These are phyloP conservation scores for Saraca asoca DNA, from an alignment of 331 rosid genomes.

Conservation along the genomic window DNA sequence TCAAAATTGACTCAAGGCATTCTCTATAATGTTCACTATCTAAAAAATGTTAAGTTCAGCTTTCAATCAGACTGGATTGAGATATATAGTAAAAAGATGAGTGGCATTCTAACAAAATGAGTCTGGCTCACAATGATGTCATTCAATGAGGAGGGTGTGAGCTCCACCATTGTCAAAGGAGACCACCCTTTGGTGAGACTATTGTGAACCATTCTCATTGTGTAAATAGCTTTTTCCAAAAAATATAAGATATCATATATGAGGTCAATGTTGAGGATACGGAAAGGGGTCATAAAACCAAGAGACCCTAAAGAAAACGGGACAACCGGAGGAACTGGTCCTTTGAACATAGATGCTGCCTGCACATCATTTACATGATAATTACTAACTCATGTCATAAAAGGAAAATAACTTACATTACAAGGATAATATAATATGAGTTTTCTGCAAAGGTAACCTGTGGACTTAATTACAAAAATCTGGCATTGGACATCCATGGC, in stretches of 20 bases:
- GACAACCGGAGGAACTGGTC: constrained; percentile 95
- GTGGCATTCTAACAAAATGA: no score
- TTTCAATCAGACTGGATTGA: constrained; percentile 30
- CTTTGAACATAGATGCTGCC: constrained; percentile 99
- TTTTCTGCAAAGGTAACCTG: constrained; percentile 2
- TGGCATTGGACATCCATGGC: constrained; percentile 14
- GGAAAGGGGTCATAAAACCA: constrained; percentile 94
- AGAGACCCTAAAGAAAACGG: constrained; percentile 93
- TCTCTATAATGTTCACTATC: constrained; percentile 83
- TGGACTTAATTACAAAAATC: constrained; percentile 27
- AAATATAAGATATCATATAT: not conserved
- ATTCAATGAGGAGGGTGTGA: no score
- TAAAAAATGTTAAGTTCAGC: constrained; percentile 64
- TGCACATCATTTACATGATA: constrained; percentile 47
- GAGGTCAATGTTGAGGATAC: constrained; percentile 67
- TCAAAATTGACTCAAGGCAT: constrained; percentile 71
- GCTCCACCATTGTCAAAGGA: no score
- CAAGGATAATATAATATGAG: constrained; percentile 1
- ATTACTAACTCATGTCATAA: not conserved
- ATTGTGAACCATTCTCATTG: no score
- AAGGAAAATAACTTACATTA: constrained; percentile 6
- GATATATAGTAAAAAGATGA: not conserved
- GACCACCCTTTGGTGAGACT: no score
- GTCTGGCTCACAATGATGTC: no score
- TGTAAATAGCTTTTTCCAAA: no score